phyloP scores from a whole-genome alignment of 2,329 filamentous ascomycete genomes.

The Gaeumannomyces sp. region DNA sequence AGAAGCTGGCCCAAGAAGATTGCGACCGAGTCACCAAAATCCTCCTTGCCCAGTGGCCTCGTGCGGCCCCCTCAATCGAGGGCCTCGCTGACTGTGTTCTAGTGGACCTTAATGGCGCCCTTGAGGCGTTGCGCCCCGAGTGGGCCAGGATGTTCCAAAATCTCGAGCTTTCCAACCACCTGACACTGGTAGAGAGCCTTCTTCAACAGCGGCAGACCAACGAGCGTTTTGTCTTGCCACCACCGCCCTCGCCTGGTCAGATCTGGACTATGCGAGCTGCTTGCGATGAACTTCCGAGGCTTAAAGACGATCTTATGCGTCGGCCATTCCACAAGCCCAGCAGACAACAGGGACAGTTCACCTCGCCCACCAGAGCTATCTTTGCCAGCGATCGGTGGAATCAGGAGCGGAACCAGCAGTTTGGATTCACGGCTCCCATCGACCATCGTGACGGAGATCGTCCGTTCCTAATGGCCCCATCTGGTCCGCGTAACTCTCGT shows the following conservation, averaged over 20 bases:
- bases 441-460: not conserved
- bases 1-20: conserved; percentile 25
- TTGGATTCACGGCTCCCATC: not conserved
- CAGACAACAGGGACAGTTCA: not conserved
- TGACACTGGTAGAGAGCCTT: conserved; percentile 35
- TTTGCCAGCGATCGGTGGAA: not conserved
- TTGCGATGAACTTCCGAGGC: not conserved
- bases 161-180: conserved; percentile 35
- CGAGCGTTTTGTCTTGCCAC: conserved; percentile 15
- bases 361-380: not conserved
- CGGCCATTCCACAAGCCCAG: not conserved
- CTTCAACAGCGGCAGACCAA: conserved; percentile 26
- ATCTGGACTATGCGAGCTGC: not conserved
- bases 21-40: conserved; percentile 32
- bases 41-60: conserved; percentile 41
- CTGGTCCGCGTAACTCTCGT: too few relatives aligned
- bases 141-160: conserved; percentile 46
- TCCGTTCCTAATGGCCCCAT: too few relatives aligned
- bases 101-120: conserved; percentile 32
- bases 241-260: not conserved
- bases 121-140: conserved; percentile 33
- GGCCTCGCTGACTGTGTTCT: conserved; percentile 19
- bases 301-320: not conserved
- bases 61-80: conserved; percentile 24
- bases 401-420: not conserved